Base-by-base conservation (phyloP, 2,329 filamentous ascomycete genomes). In the Colletotrichum sp. region DNA sequence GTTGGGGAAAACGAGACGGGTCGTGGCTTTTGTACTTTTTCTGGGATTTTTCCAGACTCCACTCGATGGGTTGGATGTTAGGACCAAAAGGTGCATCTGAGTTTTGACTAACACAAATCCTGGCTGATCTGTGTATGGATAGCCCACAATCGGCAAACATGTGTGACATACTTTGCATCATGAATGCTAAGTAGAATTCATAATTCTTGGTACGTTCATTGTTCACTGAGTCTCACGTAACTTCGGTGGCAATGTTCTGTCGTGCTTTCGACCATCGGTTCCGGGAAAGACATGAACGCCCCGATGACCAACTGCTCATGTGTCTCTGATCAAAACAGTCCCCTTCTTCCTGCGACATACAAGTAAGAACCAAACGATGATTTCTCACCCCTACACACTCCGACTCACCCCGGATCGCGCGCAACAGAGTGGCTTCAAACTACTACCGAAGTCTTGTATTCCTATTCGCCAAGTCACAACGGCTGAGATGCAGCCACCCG, bases 401-500 rank as follows among this genome's bases (percentile, higher is more conserved):
- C 32, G 12, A 34, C 12, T 34, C 32, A 7, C 43, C n/a, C 43
- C n/a, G 43, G 43, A 52, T 52, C n/a, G n/a, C n/a, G 43, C 10
- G 43, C 43, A 21, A 52, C n/a, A 52, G 43, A 52, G 43, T 52
- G 43, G 43, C n/a, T 52, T 52, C 43, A 21, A 21, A 21, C 61
- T 65, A 66, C 34, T 30, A 26, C 16, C 24, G 55, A 66, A 12
- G 8, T 6, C 26, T 52, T 52, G 26, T 7, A 6, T 43, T n/a
- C 26, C 12, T 8, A 69, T 55, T 61, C 26, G 55, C n/a, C n/a
- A 24, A 16, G 10, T 52, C 2, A 14, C 14, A 68, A 39, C 55
- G 55, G 64, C 65, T 72, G 64, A 55, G 8, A 63, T 63, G 65
- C 39, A 74, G 71, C 66, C 66, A 59, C 67, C 30, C 71, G 43